Evolutionary conservation across 495 filamentous ascomycete species (phyloP).

Genomic region (Xylaria sp.): DNA sequence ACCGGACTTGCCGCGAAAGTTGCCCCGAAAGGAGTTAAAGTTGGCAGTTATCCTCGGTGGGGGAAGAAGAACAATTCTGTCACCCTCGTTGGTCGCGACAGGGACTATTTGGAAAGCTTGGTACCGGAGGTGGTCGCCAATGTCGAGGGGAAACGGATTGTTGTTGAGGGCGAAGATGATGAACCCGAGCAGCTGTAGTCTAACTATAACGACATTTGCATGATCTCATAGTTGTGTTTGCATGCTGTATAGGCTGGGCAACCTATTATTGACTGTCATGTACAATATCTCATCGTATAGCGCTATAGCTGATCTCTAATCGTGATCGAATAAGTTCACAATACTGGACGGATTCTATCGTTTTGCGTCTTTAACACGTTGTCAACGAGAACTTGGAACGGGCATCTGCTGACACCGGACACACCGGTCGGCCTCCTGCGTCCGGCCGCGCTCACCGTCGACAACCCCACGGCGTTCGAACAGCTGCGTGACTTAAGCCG

Average conservation of each 20-base stretch:
- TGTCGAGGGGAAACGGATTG: constrained; percentile 53
- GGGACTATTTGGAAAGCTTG: constrained; percentile 56
- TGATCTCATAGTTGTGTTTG: background rate
- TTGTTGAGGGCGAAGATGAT: constrained; percentile 56
- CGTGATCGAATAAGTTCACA: background rate
- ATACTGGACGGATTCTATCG: background rate
- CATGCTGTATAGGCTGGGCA: background rate
- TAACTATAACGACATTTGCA: background rate
- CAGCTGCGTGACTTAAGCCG: background rate
- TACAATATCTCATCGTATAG: constrained; percentile 3
- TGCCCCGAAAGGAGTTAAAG: constrained; percentile 78
- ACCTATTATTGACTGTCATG: background rate
- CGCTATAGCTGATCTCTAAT: background rate
- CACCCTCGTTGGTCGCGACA: constrained; percentile 79
- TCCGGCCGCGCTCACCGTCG: background rate
- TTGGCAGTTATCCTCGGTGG: constrained; percentile 97
- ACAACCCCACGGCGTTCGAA: background rate
- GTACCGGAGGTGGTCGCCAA: constrained; percentile 56
- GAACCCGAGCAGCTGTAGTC: constrained; percentile 26
- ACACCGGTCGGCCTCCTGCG: background rate
- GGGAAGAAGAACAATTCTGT: constrained; percentile 87
- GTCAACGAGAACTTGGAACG: background rate
- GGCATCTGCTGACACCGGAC: background rate
- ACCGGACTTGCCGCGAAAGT: constrained; percentile 77
- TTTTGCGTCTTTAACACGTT: background rate